Evolutionary conservation across 1,284 basidiomycete genomes (phyloP), one percentile per base, ranked within the genome.

Genomic region (Somion occarium): DNA sequence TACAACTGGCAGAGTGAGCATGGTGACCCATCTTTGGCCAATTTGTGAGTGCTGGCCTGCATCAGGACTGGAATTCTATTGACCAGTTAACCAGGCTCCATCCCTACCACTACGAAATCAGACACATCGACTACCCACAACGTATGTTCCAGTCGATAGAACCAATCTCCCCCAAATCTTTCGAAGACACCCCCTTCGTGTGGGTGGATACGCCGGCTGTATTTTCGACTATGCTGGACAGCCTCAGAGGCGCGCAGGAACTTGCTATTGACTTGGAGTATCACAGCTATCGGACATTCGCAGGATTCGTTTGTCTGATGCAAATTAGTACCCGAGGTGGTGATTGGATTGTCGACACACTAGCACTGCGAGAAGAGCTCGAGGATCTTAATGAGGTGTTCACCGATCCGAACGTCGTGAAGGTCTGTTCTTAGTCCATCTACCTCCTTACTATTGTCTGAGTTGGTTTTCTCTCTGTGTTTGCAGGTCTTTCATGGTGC

Each of bases 211-310:
- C 83, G 2, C 63, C 73, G 0, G 69, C 71, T 11, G 71, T 72
- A 12, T 75, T 97, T 38, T 67, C 78, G 2, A 63, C 60, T 19
- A 84, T 97, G 79, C 72, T 92, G 3, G 76, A 78, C n/a, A 74
- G 77, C 50, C 74, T 95, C 15, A 78, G 80, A 37, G 64, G 69
- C 11, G 79, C 78, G n/a, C 73, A 70, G 41, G 94, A 97, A 67
- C 85, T 99, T 48, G 96, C 96, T 1, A 78, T 99, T 37, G 96
- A 99, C 68, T 74, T 99, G 43, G 96, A 99, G 68, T 89, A 98
- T 64, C 94, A 98, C 73, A 86, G 81, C 57, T 90, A 87, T 61
- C 79, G 93, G 44, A 85, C 86, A 3, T 98, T 90, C 67, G 71
- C 73, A 19, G 96, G 97, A 0, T 91, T 98, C 60, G 79, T 96